phyloP scores from a whole-genome alignment of 495 filamentous ascomycete genomes.

The Talaromyces liani region DNA sequence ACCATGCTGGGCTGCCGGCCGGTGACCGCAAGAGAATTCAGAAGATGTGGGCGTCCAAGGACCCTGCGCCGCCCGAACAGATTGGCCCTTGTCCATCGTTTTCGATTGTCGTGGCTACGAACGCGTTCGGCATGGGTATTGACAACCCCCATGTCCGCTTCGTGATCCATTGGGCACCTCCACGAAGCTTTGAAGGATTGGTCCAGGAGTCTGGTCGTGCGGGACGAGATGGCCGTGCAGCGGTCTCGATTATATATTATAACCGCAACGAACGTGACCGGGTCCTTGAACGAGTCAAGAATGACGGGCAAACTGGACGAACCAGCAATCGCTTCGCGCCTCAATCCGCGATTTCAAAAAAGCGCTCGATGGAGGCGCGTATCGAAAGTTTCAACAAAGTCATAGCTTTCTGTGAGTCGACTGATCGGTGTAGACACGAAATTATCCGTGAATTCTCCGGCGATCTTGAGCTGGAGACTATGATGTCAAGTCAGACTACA shows the following conservation, averaged over 20 bases:
- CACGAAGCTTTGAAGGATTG: constrained; percentile 88
- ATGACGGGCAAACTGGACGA: constrained; percentile 25
- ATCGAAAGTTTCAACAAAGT: constrained; percentile 48
- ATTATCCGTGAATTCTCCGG: constrained; percentile 77
- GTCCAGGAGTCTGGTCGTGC: constrained; percentile 94
- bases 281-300: constrained; percentile 45
- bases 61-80: constrained; percentile 20
- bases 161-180: constrained; percentile 86
- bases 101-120: constrained; percentile 89
- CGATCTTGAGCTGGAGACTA: constrained; percentile 44
- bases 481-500: constrained; percentile 15
- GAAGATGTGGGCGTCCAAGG: constrained; percentile 67
- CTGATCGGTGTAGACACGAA: constrained; percentile 63
- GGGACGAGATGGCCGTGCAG: constrained; percentile 80
- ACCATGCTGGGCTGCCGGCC: constrained; percentile 41
- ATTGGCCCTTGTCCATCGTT: constrained; percentile 42
- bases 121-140: constrained; percentile 96
- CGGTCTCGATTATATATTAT: constrained; percentile 83
- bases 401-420: constrained; percentile 74
- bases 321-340: constrained; percentile 9
- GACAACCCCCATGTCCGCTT: constrained; percentile 91
- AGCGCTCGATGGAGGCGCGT: constrained; percentile 24
- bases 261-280: constrained; percentile 75
- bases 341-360: constrained; percentile 10
- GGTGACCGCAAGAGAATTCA: constrained; percentile 39